These are phyloP conservation scores for Colletotrichum sp. DNA, from an alignment of 2,329 filamentous ascomycete genomes.

Conservation along the genomic window DNA sequence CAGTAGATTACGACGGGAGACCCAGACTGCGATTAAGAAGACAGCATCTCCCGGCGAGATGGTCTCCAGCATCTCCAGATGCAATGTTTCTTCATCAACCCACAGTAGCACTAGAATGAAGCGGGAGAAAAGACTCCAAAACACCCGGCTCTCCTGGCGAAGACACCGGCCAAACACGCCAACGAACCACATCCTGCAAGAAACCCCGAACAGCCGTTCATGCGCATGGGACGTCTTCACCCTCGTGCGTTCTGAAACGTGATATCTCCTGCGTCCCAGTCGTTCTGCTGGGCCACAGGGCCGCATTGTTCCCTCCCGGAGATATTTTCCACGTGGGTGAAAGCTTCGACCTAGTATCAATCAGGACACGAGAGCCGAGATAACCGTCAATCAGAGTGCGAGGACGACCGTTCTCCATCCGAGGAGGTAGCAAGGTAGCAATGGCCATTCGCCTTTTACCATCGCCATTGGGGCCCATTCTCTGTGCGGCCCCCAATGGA, in stretches of 20 bases:
- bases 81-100: not conserved
- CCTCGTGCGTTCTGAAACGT: slow-evolving; percentile 2
- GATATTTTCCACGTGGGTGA: slow-evolving; percentile 10
- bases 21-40: not conserved
- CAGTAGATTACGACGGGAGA: not conserved
- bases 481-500: not conserved
- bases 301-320: not conserved
- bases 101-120: not conserved
- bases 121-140: not conserved
- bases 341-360: slow-evolving; percentile 1
- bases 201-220: not conserved
- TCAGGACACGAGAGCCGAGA: slow-evolving; percentile 6
- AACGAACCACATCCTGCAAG: not conserved
- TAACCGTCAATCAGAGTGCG: not conserved
- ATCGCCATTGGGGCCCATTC: not conserved
- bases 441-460: not conserved
- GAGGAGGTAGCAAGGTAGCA: not conserved
- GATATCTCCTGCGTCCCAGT: not conserved
- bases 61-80: not conserved
- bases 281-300: not conserved
- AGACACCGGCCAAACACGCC: not conserved
- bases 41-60: not conserved
- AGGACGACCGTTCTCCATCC: not conserved
- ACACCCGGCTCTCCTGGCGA: not conserved
- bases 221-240: not conserved